These are phyloP conservation scores for Nakazawaea anatomiae DNA, from an alignment of 805 yeast species.

Conservation along the genomic window DNA sequence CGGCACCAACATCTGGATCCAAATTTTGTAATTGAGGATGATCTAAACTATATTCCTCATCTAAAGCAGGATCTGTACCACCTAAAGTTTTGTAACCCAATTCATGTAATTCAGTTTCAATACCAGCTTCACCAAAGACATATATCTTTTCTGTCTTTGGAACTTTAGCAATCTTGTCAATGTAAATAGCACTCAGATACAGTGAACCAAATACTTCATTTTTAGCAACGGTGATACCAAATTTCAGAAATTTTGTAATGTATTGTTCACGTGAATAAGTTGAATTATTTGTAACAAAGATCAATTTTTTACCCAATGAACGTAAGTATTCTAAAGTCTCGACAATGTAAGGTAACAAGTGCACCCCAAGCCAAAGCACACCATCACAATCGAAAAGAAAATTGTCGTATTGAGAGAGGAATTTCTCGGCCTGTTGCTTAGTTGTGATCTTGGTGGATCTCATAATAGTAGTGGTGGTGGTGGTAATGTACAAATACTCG, in stretches of 20 bases:
- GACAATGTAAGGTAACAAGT: conserved; percentile 66
- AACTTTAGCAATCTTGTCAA: conserved; percentile 67
- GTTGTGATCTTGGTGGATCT: conserved; percentile 47
- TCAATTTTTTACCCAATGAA: conserved; percentile 51
- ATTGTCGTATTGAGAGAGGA: conserved; percentile 69
- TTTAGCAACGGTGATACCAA: conserved; percentile 39
- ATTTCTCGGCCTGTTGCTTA: conserved; percentile 40
- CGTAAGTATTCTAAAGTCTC: conserved; percentile 69
- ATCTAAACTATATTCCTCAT: conserved; percentile 48
- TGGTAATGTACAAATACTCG: no score
- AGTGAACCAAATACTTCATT: conserved; percentile 88
- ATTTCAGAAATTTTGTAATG: conserved; percentile 64
- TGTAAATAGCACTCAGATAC: conserved; percentile 84
- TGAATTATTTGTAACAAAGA: conserved; percentile 94
- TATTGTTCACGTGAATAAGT: conserved; percentile 83
- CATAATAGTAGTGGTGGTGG: not conserved
- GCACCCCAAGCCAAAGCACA: conserved; percentile 89
- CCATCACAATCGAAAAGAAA: conserved; percentile 97
- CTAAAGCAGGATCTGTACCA: conserved; percentile 67
- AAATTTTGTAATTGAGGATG: conserved; percentile 44
- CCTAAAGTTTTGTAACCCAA: conserved; percentile 76
- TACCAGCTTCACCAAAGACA: conserved; percentile 86
- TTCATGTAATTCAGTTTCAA: conserved; percentile 68
- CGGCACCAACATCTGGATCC: conserved; percentile 79
- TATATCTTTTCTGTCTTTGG: conserved; percentile 76